Evolutionary conservation across 1,284 basidiomycete species (phyloP).

Genomic region (Gomphus sp.): DNA sequence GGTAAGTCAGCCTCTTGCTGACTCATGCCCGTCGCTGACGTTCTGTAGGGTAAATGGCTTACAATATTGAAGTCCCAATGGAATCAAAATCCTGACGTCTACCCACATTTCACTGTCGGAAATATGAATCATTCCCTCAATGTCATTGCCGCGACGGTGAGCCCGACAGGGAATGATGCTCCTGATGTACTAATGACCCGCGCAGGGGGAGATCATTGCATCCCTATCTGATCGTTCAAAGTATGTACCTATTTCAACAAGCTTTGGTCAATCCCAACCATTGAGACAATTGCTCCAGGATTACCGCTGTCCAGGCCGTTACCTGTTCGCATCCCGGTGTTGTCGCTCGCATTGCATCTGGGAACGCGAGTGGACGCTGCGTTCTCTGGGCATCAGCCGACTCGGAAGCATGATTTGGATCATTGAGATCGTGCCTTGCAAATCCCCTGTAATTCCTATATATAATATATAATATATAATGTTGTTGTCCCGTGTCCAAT

Average conservation of each 20-base stretch:
- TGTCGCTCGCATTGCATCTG: constrained; percentile 61
- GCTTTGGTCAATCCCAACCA: neutral
- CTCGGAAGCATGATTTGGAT: neutral
- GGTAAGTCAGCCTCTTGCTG: constrained; percentile 29
- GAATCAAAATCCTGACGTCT: constrained; percentile 64
- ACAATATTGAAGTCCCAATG: constrained; percentile 68
- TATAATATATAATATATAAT: too few relatives aligned
- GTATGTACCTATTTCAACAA: constrained; percentile 27
- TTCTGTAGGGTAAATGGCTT: constrained; percentile 56
- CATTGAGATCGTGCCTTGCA: neutral
- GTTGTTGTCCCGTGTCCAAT: neutral
- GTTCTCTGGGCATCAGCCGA: constrained; percentile 63
- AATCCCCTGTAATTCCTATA: neutral
- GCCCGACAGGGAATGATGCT: constrained; percentile 2
- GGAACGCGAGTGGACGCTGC: constrained; percentile 69
- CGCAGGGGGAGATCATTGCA: constrained; percentile 56
- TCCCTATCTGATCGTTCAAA: constrained; percentile 45
- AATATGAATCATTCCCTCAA: constrained; percentile 71
- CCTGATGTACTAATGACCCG: neutral
- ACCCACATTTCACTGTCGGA: constrained; percentile 75
- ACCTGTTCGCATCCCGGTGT: constrained; percentile 74
- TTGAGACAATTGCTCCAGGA: constrained; percentile 29
- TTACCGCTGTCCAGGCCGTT: constrained; percentile 75
- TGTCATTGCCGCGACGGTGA: constrained; percentile 60
- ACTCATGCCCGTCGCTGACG: neutral